phyloP scores from a whole-genome alignment of 345 rosid genomes.

The Eucalyptus pumila region DNA sequence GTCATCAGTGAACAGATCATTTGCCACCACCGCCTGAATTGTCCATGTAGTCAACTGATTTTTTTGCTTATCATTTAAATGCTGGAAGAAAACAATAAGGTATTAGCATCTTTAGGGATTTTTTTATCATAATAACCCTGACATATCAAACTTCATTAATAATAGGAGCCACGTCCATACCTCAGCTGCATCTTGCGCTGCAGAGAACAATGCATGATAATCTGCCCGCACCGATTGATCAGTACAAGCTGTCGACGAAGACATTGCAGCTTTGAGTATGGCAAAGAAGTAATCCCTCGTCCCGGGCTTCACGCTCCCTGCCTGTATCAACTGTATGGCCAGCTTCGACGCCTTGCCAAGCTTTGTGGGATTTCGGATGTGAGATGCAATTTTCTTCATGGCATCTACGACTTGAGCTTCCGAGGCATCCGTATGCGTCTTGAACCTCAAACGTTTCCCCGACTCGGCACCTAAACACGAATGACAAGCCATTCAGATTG shows the following conservation, averaged over 20 bases:
- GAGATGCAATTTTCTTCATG: conserved; percentile 88
- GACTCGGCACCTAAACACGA: conserved; percentile 6
- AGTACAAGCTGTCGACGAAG: conserved; percentile 52
- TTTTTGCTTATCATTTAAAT: conserved; percentile 60
- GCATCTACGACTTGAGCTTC: conserved; percentile 77
- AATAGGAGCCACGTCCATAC: conserved; percentile 20
- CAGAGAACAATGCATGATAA: conserved; percentile 73
- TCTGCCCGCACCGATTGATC: conserved; percentile 60
- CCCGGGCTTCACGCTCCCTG: conserved; percentile 84
- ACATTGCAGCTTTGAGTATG: conserved; percentile 85
- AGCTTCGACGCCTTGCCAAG: conserved; percentile 90
- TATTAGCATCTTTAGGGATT: neutral
- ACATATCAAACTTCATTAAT: neutral
- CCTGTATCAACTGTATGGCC: conserved; percentile 72
- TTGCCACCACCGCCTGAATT: conserved; percentile 69
- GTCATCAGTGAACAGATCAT: conserved; percentile 90
- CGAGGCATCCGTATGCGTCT: conserved; percentile 83
- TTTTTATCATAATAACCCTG: neutral
- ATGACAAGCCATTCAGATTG: neutral
- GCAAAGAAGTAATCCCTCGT: conserved; percentile 62
- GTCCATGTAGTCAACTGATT: conserved; percentile 62
- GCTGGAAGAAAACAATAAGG: conserved; percentile 23
- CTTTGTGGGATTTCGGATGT: conserved; percentile 66
- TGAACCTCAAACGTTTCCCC: conserved; percentile 69
- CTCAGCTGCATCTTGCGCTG: conserved; percentile 72